A percentile compares a stretch with the other conserved stretches of the same genome.
Conservation (phyloP, 176 grass and related monocot genomes). For the Oryza nivara region DNA sequence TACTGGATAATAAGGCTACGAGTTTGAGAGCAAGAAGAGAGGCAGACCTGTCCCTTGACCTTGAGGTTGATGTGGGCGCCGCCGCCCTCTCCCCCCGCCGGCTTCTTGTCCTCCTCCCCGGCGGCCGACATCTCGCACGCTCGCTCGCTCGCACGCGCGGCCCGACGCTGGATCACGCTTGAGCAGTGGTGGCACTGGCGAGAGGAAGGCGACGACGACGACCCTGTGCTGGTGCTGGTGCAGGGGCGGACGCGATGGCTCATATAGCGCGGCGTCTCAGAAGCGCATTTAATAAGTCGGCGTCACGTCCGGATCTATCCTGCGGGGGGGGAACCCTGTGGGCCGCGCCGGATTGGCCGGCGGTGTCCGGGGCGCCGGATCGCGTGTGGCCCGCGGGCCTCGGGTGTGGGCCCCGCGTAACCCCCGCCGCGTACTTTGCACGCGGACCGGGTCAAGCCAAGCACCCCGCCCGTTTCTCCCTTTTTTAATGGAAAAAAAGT, state of each 20-base stretch:
- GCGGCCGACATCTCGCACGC: slow-evolving; percentile 37
- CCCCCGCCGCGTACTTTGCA: slow-evolving; percentile 23
- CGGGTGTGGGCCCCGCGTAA: background rate
- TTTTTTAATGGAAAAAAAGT: background rate
- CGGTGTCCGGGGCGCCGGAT: slow-evolving; percentile 14
- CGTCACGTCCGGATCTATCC: slow-evolving; percentile 32
- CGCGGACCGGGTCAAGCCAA: slow-evolving; percentile 30
- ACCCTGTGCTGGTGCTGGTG: too few species aligned
- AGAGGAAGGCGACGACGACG: background rate
- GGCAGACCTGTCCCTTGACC: slow-evolving; percentile 68
- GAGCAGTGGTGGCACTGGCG: background rate
- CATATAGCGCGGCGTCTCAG: slow-evolving; percentile 37
- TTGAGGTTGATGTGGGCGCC: slow-evolving; percentile 73
- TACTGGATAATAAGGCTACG: background rate
- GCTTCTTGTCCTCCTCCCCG: slow-evolving; percentile 74
- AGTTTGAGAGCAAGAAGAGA: background rate
- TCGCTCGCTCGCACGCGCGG: too few species aligned
- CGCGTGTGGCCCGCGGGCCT: slow-evolving; percentile 6
- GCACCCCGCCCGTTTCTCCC: background rate
- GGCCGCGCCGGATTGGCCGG: background rate
- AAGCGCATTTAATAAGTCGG: slow-evolving; percentile 13
- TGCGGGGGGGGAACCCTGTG: background rate
- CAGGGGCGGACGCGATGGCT: background rate
- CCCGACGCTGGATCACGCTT: background rate
- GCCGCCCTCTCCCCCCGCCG: slow-evolving; percentile 42